Base-by-base conservation (phyloP, 805 yeast genomes). In the Ogataea henricii region DNA sequence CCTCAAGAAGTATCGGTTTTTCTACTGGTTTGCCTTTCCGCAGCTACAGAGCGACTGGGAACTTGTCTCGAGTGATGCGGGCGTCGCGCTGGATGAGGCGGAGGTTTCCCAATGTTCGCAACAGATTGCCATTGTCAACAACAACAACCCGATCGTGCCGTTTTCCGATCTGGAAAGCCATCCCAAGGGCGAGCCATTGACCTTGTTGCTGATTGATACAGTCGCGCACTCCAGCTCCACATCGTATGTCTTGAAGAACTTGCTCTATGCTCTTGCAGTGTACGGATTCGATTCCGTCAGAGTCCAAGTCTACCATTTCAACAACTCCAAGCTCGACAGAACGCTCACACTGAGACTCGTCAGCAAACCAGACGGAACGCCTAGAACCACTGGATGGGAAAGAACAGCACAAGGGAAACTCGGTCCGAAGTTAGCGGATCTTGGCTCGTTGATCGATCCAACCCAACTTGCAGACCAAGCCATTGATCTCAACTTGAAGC, bases 1-100 rank as follows among this genome's bases (percentile, higher is more conserved):
- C 65, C 75, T 94, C 62, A 94, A 94, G 65, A 89, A 87, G 67
- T 91, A 87, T 70, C 83, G 78, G 59, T 92, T 86, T 62, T 86
- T 79, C 60, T 91, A 94, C 67, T 95, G 99, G 99, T 77, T 88
- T 54, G 85, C 89, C 13, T 82, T 81, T 53, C 97, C 99, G 0
- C 68, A 79, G 1, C 64, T 89, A 27, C 72, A 73, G 33, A 67
- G 81, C 7, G 70, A 69, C 10, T 85, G 89, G 89, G 40, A 53
- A 4, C 34, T 53, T 8, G 32, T 39, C 48, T 56, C 48, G 34
- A 20, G 47, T 54, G 38, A 46, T 3, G 13, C 40, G 1, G 43
- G 23, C 2, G 14, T 40, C 7, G 40, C 29, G 1, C 22, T 44
- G 3, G 40, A 33, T 6, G 40, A 40, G 6, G 12, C 27, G 4